Evolutionary conservation across 2,329 filamentous ascomycete genomes (phyloP).

Genomic region (Pseudogymnoascus sp.): DNA sequence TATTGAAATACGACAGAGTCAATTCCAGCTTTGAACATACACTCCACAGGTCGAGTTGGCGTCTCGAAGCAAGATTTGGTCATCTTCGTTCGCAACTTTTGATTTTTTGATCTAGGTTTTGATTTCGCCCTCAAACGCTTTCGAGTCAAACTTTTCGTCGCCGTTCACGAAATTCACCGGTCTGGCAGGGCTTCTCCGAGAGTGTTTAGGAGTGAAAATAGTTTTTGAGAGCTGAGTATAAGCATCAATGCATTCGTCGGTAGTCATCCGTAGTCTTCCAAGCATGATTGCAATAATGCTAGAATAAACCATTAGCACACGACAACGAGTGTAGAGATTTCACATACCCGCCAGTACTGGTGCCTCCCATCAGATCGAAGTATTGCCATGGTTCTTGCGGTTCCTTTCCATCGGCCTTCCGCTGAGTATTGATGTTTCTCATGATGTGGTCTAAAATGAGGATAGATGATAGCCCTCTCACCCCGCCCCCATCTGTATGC

Average conservation of each 20-base stretch:
- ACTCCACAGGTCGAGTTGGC: neutral
- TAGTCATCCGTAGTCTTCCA: constrained; percentile 29
- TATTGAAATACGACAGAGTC: too few species aligned
- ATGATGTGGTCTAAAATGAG: neutral
- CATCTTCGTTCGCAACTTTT: neutral
- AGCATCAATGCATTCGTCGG: constrained; percentile 28
- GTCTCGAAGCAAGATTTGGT: neutral
- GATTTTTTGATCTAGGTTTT: neutral
- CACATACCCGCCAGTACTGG: constrained; percentile 34
- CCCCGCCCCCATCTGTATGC: neutral
- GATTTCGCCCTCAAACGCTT: neutral
- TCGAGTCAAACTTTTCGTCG: neutral
- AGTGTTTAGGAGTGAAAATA: constrained; percentile 9
- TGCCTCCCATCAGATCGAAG: constrained; percentile 35
- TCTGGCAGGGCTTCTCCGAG: neutral
- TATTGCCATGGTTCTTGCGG: constrained; percentile 38
- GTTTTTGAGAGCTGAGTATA: constrained; percentile 20
- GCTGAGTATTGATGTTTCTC: neutral
- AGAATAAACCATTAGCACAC: neutral
- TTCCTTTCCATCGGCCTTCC: neutral
- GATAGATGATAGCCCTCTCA: neutral
- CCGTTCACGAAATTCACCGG: neutral
- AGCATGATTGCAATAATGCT: constrained; percentile 34
- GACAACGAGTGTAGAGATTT: neutral
- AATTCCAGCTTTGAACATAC: neutral